Evolutionary conservation across 2,329 filamentous ascomycete species (phyloP), one percentile per base, ranked within the genome.

Genomic region (Colletotrichum gigasporum): DNA sequence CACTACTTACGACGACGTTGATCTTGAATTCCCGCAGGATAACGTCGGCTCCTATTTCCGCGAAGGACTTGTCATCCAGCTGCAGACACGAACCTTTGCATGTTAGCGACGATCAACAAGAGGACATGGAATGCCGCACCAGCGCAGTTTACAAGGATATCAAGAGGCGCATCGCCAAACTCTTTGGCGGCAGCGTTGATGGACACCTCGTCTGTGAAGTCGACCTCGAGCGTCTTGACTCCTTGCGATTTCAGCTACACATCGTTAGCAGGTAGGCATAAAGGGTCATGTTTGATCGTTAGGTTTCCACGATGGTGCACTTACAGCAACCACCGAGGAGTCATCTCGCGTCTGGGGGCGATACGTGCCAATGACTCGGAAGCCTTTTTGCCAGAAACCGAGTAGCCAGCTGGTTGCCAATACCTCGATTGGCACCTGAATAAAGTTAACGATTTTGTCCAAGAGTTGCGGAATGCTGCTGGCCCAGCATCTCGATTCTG

Each of bases 1-100:
- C 30, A 16, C 7, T 32, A 32, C 62, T 14, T 44, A 68, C 66
- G 34, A 69, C 63, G 41, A 67, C 54, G 44, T 67, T 69, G 45
- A 50, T 44, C n/a, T 16, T 50, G 42, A 48, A 58, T 18, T 41
- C 18, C 8, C 28, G 30, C 16, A 47, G 8, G 22, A 55, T 8
- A 16, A 63, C 53, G 3, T 58, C 57, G 6, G 66, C 20, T 16
- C 32, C 48, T n/a, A 63, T 54, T n/a, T 66, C 63, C 24, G 57
- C 41, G 47, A 66, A 66, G 3, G 52, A 41, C 58, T 62, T 65
- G 37, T 68, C 55, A 45, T 67, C 59, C 48, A 45, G 54, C 11
- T 54, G 24, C 18, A 64, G 51, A 35, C 55, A 68, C 24, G 54
- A 30, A 9, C 48, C 51, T 56, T 5, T 20, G 16, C n/a, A 34